Percentiles rank a stretch among this genome's conserved stretches.
phyloP scores from a whole-genome alignment of 2,329 filamentous ascomycete genomes.

The Penicillium freii region DNA sequence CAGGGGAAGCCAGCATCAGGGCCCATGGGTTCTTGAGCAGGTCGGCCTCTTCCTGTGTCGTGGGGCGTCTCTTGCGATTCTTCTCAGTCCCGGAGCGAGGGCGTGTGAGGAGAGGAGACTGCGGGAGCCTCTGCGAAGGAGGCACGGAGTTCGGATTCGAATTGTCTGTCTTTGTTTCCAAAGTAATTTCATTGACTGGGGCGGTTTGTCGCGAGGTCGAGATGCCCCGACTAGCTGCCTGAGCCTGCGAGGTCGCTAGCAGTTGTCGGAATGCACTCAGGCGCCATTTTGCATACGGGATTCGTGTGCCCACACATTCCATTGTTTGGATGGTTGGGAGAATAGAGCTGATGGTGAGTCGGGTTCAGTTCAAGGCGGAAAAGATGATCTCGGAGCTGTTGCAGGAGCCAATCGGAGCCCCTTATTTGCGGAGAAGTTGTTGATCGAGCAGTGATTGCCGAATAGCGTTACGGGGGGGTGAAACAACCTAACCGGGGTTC shows the following conservation, averaged over 20 bases:
- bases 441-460: background rate
- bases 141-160: background rate
- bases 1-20: slow-evolving; percentile 37
- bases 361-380: background rate
- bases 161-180: background rate
- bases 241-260: slow-evolving; percentile 1
- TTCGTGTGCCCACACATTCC: slow-evolving; percentile 25
- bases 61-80: slow-evolving; percentile 27
- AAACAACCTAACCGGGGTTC: background rate
- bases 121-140: slow-evolving; percentile 36
- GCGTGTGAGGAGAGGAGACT: slow-evolving; percentile 36
- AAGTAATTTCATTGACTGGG: slow-evolving; percentile 1
- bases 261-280: slow-evolving; percentile 28
- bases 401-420: slow-evolving; percentile 16
- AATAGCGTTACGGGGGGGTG: background rate
- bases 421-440: slow-evolving; percentile 18
- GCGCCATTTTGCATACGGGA: slow-evolving; percentile 37
- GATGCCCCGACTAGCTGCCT: slow-evolving; percentile 8
- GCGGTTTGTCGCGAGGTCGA: slow-evolving; percentile 10
- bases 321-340: slow-evolving; percentile 17
- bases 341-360: background rate
- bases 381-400: slow-evolving; percentile 9
- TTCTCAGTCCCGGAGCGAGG: slow-evolving; percentile 19
- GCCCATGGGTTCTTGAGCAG: slow-evolving; percentile 44
- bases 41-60: slow-evolving; percentile 26